A percentile compares a stretch with the other conserved stretches of the same genome.
Conservation (phyloP, 2,329 filamentous ascomycete genomes). For the Fusarium paranaense region DNA sequence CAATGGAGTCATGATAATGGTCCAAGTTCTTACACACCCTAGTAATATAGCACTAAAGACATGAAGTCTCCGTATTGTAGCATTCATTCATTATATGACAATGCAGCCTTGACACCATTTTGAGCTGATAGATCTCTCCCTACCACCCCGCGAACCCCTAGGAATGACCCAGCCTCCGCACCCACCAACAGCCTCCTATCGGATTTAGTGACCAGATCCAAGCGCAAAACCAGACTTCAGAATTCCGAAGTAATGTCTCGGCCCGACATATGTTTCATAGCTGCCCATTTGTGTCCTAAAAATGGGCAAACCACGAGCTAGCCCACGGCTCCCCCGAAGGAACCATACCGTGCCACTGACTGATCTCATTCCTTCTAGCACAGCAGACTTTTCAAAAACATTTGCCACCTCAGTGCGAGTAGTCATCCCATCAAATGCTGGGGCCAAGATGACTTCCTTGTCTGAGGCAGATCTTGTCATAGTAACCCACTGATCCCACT, state of each 20-base stretch:
- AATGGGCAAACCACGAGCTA: too few species aligned
- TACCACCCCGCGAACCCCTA: not conserved
- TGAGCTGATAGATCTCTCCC: not conserved
- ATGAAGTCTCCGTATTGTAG: not conserved
- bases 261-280: not conserved
- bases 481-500: not conserved
- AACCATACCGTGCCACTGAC: not conserved
- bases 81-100: not conserved
- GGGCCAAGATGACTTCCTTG: not conserved
- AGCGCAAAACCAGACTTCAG: not conserved
- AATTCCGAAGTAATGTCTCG: accelerated
- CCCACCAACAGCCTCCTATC: not conserved
- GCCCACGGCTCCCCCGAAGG: not conserved
- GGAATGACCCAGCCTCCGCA: not conserved
- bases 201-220: not conserved
- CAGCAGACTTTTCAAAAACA: not conserved
- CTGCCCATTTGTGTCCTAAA: not conserved
- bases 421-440: too few species aligned
- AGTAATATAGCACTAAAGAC: not conserved
- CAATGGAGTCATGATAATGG: not conserved
- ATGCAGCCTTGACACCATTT: not conserved
- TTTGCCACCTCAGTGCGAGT: not conserved
- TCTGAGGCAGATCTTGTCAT: not conserved
- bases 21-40: not conserved
- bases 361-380: not conserved